phyloP scores from a whole-genome alignment of 176 grass and related monocot genomes.

The Secale cereale region DNA sequence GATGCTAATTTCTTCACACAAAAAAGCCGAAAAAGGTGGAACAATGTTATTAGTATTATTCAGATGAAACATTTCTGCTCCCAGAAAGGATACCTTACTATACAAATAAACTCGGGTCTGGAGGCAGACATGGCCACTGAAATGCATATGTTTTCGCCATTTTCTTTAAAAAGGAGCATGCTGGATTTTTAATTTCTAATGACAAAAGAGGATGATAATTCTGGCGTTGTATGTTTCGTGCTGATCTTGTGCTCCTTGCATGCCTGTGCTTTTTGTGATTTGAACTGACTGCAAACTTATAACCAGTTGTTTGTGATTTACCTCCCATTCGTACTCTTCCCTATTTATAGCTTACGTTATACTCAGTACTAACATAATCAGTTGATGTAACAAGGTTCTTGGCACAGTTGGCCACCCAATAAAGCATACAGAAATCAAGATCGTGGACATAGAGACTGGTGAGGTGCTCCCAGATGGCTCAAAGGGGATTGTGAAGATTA shows the following conservation, averaged over 20 bases:
- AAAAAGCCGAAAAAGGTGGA: neutral
- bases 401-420: slow-evolving; percentile 79
- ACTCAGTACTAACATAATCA: neutral
- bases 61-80: neutral
- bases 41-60: neutral
- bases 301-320: neutral
- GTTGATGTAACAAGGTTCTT: slow-evolving; percentile 66
- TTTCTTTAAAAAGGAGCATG: neutral
- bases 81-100: slow-evolving; percentile 1
- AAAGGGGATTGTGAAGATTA: slow-evolving; percentile 88
- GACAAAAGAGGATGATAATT: neutral
- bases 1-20: neutral
- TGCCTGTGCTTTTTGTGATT: neutral
- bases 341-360: slow-evolving; percentile 16
- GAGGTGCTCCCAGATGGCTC: slow-evolving; percentile 75
- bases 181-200: neutral
- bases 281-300: neutral
- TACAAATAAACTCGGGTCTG: neutral
- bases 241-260: neutral
- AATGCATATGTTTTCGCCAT: neutral
- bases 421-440: slow-evolving; percentile 80
- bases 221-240: neutral
- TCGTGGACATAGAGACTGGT: slow-evolving; percentile 64
- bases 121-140: neutral
- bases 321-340: neutral